phyloP scores from a whole-genome alignment of 495 filamentous ascomycete genomes.

The Penicillium desertorum region DNA sequence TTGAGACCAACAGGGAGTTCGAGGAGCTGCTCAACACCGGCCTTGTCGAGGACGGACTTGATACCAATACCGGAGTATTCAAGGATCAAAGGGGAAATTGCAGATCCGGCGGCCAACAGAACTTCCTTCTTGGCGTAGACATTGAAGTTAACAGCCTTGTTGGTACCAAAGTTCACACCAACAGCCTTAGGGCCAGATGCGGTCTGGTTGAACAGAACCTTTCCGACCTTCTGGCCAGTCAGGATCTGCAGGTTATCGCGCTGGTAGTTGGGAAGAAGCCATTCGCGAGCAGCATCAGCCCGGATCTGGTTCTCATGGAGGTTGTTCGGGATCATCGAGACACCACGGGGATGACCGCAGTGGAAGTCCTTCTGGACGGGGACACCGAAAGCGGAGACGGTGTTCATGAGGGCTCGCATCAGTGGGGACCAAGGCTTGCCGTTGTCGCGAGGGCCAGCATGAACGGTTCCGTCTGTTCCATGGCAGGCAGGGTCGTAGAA shows the following conservation, averaged over 20 bases:
- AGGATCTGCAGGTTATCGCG: slow-evolving; percentile 49
- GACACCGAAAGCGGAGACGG: slow-evolving; percentile 14
- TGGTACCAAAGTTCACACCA: slow-evolving; percentile 41
- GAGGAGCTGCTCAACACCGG: slow-evolving; percentile 50
- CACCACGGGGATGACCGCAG: slow-evolving; percentile 29
- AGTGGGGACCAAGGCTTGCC: slow-evolving; percentile 23
- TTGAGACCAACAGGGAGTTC: slow-evolving; percentile 54
- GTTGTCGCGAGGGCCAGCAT: slow-evolving; percentile 24
- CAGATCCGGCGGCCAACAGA: slow-evolving; percentile 54
- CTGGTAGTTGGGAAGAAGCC: slow-evolving; percentile 44
- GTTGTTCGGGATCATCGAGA: slow-evolving; percentile 32
- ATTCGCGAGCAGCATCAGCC: slow-evolving; percentile 48
- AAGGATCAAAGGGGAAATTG: slow-evolving; percentile 54
- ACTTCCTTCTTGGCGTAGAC: slow-evolving; percentile 48
- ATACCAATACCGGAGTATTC: slow-evolving; percentile 48
- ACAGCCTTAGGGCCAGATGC: slow-evolving; percentile 14
- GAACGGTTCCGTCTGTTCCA: slow-evolving; percentile 28
- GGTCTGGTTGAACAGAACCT: slow-evolving; percentile 34
- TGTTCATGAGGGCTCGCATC: slow-evolving; percentile 27
- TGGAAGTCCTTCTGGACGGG: slow-evolving; percentile 22
- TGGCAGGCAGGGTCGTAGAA: slow-evolving; percentile 27
- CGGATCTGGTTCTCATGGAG: slow-evolving; percentile 25
- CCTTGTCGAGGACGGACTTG: slow-evolving; percentile 38
- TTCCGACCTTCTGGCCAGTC: slow-evolving; percentile 46
- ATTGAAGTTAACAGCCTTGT: slow-evolving; percentile 28